Base-by-base conservation (phyloP, 805 yeast genomes). In the Ogataea wickerhamii region DNA sequence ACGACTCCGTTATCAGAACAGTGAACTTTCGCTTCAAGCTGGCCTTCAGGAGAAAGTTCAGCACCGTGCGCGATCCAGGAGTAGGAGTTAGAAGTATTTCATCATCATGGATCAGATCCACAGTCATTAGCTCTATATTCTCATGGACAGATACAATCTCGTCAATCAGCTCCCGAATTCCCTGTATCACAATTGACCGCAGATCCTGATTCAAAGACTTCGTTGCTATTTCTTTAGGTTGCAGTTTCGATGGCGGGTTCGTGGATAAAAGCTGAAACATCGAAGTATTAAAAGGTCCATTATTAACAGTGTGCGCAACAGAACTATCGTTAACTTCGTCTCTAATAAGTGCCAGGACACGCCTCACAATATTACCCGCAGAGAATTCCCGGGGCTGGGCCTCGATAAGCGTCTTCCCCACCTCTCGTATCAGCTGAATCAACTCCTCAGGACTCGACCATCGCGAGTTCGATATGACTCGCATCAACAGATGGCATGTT, bases 21-120 rank as follows among this genome's bases (percentile, higher is more conserved):
- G 95, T 83, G 63, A 93, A 91, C 54, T 79, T 84, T 69, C 98
- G 80, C 66, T 91, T 89, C 45, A 82, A 75, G 43, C 94, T 78
- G 4, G 97, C 96, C 54, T 85, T 82, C 40, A 87, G 68, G 43
- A 93, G 67, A 52, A 93, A 93, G 51, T 87, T 87, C 40, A 87
- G 66, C 8, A 93, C 96, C 0, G 98, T 91, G 44, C 78, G 77
- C 0, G 96, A 87, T 28, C 81, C 87, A 5, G 98, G 97, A 0
- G 98, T 88, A n/a, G 98, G 96, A 0, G 97, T 87, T 37, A 87
- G 67, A 30, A 85, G 62, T 17, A 85, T 74, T 60, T 85, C 93
- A 56, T 88, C 84, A 53, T 93, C 97, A 62, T 91, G 98, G 56
- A 93, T 87, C 67, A 93, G 72, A 56, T 93, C 99, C 25, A 82